Evolutionary conservation across 768 basidiomycete species (phyloP), one percentile per base, ranked within the genome.

Genomic region (Suillus brevipes): DNA sequence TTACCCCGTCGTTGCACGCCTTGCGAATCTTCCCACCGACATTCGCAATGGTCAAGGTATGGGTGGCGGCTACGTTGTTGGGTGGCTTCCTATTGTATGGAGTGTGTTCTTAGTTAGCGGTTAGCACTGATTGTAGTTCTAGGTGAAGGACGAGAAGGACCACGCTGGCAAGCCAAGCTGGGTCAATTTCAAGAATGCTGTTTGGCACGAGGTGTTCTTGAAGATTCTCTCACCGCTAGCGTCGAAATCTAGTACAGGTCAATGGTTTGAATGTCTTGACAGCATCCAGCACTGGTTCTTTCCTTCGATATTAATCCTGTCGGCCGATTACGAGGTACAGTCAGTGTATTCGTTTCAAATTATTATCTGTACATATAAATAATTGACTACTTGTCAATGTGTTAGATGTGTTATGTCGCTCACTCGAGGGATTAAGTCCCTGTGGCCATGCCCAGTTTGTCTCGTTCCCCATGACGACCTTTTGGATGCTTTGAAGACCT

Each of bases 331-430:
- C 3, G 20, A n/a, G 1, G 45, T n/a, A 45, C 45, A 45, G 45
- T n/a, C 9, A 45, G 45, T 45, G 20, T 45, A 45, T 45, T 45
- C 1, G 4, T 0, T 1, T 45, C n/a, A 5, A 4, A 45, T n/a
- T 9, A 45, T 6, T 0, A 6, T 16, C 9, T 2, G 4, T n/a
- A 1, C 1, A 1, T 45, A 1, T n/a, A 10, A n/a, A 8, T 45
- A n/a, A 45, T 5, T 1, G 12, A 4, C 12, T 42, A 42, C 40
- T 42, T 42, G 40, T 16, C 38, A 0, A 40, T 40, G 38, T 42
- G 6, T 42, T 7, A 42, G 40, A 42, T 42, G 40, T 18, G 40
- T 42, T 45, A 45, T 45, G 45, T n/a, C 9, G 3, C 9, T 45
- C 4, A n/a, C 45, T 45, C 18, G 9, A 45, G 45, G 9, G 45